Percentiles rank a stretch among this genome's conserved stretches.
Conservation (phyloP, 208 protist species). For the Leishmania lainsoni region DNA sequence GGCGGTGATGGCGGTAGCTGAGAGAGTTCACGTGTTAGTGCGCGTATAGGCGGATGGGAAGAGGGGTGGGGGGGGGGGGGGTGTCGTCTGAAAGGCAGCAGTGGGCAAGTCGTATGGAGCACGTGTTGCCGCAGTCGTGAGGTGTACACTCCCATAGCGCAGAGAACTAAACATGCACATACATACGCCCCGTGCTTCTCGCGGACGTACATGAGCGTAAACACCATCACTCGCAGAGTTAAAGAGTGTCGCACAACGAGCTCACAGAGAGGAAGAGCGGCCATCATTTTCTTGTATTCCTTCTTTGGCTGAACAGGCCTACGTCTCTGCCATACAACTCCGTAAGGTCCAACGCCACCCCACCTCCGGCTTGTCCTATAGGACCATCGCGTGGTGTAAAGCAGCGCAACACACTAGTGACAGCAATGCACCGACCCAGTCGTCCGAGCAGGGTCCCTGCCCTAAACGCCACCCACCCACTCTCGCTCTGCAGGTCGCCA, state of each 20-base stretch:
- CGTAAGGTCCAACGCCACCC: neutral
- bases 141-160: neutral
- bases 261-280: neutral
- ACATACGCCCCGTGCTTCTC: neutral
- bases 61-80: neutral
- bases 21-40: neutral
- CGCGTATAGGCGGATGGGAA: neutral
- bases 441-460: too few relatives aligned
- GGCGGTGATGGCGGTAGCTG: neutral
- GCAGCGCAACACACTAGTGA: neutral
- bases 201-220: neutral
- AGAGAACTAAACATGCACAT: neutral
- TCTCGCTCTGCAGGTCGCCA: too few relatives aligned
- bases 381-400: neutral
- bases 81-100: neutral
- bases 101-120: neutral
- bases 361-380: neutral
- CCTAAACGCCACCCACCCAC: too few relatives aligned
- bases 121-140: neutral
- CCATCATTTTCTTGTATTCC: neutral
- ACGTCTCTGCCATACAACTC: neutral
- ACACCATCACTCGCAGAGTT: neutral
- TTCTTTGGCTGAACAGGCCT: neutral
- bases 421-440: too few relatives aligned
- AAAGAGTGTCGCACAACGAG: neutral